Evolutionary conservation across 805 yeast species (phyloP), one percentile per base, ranked within the genome.

Genomic region (Hyphopichia homilentoma): DNA sequence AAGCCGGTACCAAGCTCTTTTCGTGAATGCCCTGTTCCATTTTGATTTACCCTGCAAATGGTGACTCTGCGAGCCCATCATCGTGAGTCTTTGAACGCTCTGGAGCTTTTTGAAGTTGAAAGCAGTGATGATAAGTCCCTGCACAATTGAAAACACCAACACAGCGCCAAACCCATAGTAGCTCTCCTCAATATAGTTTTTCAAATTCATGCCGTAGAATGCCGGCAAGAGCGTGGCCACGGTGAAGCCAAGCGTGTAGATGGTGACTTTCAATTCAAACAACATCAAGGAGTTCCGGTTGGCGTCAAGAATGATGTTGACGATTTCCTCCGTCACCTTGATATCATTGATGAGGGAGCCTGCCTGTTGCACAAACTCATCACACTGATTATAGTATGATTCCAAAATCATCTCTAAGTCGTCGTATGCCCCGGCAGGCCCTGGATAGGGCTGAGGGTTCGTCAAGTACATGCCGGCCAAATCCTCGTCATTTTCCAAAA

Each of bases 341-440:
- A 89, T 86, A 51, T 89, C 95, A 45, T 79, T 80, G 14, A 84
- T 75, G 35, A 88, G 62, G 4, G 90, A 81, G 27, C 85, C 95
- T 0, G 95, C 81, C 45, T 84, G 90, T 56, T 89, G 97, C 5
- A 88, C 96, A 44, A 84, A 79, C 61, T 89, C 97, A 51, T 89
- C 96, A 52, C 90, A 82, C 47, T 88, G 96, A 38, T 84, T 82
- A 57, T 85, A 88, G 59, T 89, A 89, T 0, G 95, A 77, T 51
- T 89, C 97, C 14, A 89, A 54, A 30, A 89, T 66, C 81, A 88
- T 82, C 56, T 89, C 97, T 14, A 86, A 71, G 45, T 89, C 96
- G 6, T 81, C 84, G 14, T 24, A 24, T n/a, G 11, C 14, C 49
- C 74, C 75, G 7, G 52, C 39, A 21, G 14, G 50, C 27, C 21